phyloP scores from a whole-genome alignment of 164 flowering plant genomes.

The Vitis cinerea region DNA sequence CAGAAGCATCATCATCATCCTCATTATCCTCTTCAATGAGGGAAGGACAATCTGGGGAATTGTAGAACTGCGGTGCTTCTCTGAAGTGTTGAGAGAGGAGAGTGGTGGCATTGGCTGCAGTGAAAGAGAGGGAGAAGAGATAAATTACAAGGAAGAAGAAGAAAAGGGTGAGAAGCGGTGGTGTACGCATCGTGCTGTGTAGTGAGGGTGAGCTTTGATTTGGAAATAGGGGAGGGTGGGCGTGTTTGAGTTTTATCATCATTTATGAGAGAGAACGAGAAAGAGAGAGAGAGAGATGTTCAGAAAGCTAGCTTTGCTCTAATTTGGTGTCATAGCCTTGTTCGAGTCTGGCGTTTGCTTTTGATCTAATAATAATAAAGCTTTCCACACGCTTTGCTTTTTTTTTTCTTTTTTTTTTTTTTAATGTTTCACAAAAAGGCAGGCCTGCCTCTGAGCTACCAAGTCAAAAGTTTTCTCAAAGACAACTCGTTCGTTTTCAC shows the following conservation, averaged over 20 bases:
- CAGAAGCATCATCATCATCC: not conserved
- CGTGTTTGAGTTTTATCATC: not conserved
- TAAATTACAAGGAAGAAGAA: not conserved
- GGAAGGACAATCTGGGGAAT: slow-evolving; percentile 60
- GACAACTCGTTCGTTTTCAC: too few species aligned
- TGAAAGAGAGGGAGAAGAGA: not conserved
- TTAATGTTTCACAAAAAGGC: too few species aligned
- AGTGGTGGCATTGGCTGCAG: slow-evolving; percentile 2
- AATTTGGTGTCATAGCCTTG: too few species aligned
- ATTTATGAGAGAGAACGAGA: not conserved
- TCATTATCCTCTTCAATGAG: not conserved
- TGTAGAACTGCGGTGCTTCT: slow-evolving; percentile 87
- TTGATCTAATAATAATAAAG: too few species aligned
- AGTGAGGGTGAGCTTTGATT: not conserved
- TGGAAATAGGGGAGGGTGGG: not conserved
- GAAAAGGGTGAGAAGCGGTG: slow-evolving; percentile 2
- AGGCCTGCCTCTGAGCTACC: too few species aligned
- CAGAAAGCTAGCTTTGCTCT: too few species aligned
- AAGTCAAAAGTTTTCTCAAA: too few species aligned
- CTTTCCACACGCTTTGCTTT: too few species aligned
- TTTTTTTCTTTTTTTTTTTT: too few species aligned
- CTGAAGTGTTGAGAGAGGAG: slow-evolving; percentile 30
- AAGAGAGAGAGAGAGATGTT: not conserved
- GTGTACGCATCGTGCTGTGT: not conserved
- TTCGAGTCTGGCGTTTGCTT: too few species aligned